phyloP scores from a whole-genome alignment of 169 alveolate species.

The Eimeria praecox region DNA sequence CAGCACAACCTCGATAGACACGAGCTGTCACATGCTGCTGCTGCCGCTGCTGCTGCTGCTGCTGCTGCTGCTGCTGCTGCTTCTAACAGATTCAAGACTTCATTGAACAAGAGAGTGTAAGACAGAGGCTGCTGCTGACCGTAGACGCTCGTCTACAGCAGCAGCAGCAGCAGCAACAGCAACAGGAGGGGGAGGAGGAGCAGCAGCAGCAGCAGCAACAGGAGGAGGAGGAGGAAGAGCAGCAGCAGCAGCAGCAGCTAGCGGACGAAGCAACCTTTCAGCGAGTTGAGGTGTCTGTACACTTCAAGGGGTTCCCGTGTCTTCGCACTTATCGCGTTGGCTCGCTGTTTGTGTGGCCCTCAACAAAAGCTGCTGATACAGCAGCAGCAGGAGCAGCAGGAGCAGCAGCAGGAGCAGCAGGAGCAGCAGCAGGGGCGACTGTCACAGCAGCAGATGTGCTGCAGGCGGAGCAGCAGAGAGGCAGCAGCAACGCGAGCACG shows the following conservation, averaged over 20 bases:
- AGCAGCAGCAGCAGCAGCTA: background rate
- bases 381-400: background rate
- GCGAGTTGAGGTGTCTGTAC: slow-evolving; percentile 29
- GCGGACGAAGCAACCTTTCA: background rate
- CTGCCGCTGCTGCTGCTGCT: background rate
- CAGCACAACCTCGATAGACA: background rate
- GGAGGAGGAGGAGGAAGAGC: background rate
- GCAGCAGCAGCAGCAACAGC: slow-evolving; percentile 36
- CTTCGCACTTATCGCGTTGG: slow-evolving; percentile 22
- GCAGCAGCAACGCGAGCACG: background rate
- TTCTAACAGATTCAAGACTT: background rate
- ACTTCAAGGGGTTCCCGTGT: slow-evolving; percentile 23
- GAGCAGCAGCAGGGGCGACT: background rate
- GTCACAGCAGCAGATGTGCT: slow-evolving; percentile 25
- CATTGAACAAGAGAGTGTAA: background rate
- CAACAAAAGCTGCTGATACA: background rate
- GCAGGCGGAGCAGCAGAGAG: slow-evolving; percentile 15
- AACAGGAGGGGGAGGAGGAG: background rate
- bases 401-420: background rate
- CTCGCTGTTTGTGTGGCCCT: background rate
- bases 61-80: slow-evolving; percentile 29
- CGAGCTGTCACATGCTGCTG: background rate
- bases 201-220: background rate
- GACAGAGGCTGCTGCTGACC: slow-evolving; percentile 15
- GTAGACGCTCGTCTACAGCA: slow-evolving; percentile 42